Conservation (phyloP, 305 asterid species). For the Striga hermonthica region DNA sequence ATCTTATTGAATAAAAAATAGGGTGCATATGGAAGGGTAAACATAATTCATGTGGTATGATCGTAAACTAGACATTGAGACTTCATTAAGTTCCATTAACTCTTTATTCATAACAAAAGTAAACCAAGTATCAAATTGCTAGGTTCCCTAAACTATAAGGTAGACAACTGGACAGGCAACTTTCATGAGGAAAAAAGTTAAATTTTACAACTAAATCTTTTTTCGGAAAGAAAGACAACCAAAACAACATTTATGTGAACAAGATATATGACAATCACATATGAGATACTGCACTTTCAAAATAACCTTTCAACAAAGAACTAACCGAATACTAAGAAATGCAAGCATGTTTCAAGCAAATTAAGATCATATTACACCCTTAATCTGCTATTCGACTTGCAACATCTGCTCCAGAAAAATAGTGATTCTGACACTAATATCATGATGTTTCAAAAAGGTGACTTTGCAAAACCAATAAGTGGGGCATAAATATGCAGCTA, state of each 20-base stretch:
- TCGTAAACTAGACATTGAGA: background rate
- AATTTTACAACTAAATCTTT: background rate
- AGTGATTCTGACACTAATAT: background rate
- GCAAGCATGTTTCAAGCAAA: background rate
- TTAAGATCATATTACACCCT: slow-evolving; percentile 17
- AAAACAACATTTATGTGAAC: background rate
- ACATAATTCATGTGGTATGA: background rate
- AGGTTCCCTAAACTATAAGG: background rate
- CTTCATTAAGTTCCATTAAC: background rate
- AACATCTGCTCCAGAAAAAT: slow-evolving; percentile 3
- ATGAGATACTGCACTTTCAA: background rate
- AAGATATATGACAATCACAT: background rate
- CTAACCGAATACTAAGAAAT: background rate
- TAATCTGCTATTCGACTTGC: background rate
- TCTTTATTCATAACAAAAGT: slow-evolving; percentile 3
- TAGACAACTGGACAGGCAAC: background rate
- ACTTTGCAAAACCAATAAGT: background rate
- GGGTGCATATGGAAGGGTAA: background rate
- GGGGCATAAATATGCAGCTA: background rate
- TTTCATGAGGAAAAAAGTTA: slow-evolving; percentile 2
- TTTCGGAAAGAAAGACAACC: background rate
- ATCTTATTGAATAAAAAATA: background rate
- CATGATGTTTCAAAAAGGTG: background rate
- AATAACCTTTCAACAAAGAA: background rate
- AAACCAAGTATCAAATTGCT: background rate